These are phyloP conservation scores for Silene conica DNA, from an alignment of 148 eudicot genomes.

Conservation along the genomic window DNA sequence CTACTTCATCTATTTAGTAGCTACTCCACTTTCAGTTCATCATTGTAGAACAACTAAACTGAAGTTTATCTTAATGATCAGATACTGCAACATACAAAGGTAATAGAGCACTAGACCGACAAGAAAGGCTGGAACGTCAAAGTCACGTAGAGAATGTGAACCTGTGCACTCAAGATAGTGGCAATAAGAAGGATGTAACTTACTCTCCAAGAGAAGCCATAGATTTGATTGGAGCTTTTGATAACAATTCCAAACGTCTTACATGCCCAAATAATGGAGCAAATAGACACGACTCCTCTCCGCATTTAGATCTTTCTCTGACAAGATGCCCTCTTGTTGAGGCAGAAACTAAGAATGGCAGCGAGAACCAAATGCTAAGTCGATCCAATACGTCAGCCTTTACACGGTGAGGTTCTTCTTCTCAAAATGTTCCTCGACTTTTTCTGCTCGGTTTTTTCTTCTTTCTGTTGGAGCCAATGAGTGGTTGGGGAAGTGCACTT, in stretches of 20 bases:
- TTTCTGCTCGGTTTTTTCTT: not conserved
- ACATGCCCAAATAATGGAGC: constrained; percentile 27
- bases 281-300: constrained; percentile 41
- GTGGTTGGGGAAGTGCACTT: no score
- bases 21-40: not conserved
- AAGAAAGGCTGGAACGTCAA: constrained; percentile 27
- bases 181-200: constrained; percentile 15
- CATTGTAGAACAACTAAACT: not conserved
- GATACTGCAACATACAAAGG: constrained; percentile 28
- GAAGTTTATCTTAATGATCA: constrained; percentile 20
- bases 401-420: constrained; percentile 51
- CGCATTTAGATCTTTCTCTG: constrained; percentile 70
- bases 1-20: not conserved
- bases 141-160: constrained; percentile 24
- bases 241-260: constrained; percentile 32
- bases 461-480: no score
- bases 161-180: constrained; percentile 25
- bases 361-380: constrained; percentile 44
- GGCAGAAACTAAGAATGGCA: constrained; percentile 35
- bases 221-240: constrained; percentile 77
- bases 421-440: not conserved
- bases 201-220: constrained; percentile 55
- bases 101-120: constrained; percentile 21
- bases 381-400: constrained; percentile 87
- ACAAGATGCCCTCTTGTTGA: constrained; percentile 50